phyloP scores from a whole-genome alignment of 2,329 filamentous ascomycete genomes.

The Fusarium robinianum region DNA sequence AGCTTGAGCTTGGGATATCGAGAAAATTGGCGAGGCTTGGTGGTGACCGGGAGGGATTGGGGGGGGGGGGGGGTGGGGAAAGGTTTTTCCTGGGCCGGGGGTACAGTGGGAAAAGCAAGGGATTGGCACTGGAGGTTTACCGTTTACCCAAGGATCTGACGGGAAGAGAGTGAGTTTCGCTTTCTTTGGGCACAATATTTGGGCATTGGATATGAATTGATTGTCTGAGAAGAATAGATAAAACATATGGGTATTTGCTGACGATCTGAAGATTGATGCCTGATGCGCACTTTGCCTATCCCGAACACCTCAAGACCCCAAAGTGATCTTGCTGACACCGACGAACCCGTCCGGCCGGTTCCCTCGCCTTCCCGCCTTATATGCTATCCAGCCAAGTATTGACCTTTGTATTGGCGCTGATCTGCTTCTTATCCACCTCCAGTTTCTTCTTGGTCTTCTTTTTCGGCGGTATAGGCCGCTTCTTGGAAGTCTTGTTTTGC shows the following conservation, averaged over 20 bases:
- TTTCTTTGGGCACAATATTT: too few species aligned
- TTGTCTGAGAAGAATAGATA: too few species aligned
- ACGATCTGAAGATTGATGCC: too few species aligned
- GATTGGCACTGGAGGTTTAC: neutral
- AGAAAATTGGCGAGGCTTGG: constrained; percentile 40
- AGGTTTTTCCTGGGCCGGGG: constrained; percentile 24
- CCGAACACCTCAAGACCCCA: too few species aligned
- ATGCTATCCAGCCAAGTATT: constrained; percentile 26
- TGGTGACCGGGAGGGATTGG: constrained; percentile 23
- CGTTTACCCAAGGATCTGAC: too few species aligned
- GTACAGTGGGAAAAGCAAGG: neutral
- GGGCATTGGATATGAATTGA: too few species aligned
- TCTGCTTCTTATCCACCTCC: constrained; percentile 20
- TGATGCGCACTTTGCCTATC: too few species aligned
- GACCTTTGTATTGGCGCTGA: constrained; percentile 28
- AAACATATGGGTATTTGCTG: too few species aligned
- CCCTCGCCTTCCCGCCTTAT: too few species aligned
- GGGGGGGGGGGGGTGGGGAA: constrained; percentile 26
- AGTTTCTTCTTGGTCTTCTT: constrained; percentile 24
- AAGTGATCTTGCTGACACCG: neutral
- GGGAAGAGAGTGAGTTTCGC: too few species aligned
- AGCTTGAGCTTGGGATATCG: constrained; percentile 35
- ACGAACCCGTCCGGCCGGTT: too few species aligned
- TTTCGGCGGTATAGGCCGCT: constrained; percentile 12
- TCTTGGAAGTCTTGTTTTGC: constrained; percentile 5